Percentiles rank a stretch among this genome's conserved stretches.
Evolutionary conservation across 768 basidiomycete species (phyloP).

Genomic region (Xerocomellus dryophilus): DNA sequence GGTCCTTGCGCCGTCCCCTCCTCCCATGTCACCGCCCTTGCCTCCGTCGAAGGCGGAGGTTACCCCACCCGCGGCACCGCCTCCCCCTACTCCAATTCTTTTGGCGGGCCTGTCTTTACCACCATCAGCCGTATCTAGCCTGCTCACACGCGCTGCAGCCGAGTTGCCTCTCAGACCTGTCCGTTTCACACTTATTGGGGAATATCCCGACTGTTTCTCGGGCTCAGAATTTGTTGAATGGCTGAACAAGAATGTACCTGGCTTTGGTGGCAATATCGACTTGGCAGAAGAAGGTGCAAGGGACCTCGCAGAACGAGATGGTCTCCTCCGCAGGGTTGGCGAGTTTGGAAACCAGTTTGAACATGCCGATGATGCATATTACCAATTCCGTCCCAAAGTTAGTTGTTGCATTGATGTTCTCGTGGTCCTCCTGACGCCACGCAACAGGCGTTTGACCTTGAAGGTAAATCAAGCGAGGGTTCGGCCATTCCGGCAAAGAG

Average conservation of each 20-base stretch:
- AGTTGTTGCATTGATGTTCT: constrained; percentile 18
- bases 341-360: constrained; percentile 84
- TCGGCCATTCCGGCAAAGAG: constrained; percentile 26
- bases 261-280: constrained; percentile 74
- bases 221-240: constrained; percentile 88
- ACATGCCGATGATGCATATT: constrained; percentile 73
- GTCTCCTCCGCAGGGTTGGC: constrained; percentile 67
- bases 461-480: constrained; percentile 25
- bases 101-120: constrained; percentile 73
- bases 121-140: constrained; percentile 59
- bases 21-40: constrained; percentile 59
- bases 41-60: constrained; percentile 45
- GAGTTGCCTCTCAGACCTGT: constrained; percentile 71
- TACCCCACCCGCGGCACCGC: constrained; percentile 36
- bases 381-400: constrained; percentile 82
- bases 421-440: constrained; percentile 20
- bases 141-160: constrained; percentile 67
- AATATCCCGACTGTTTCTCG: constrained; percentile 82
- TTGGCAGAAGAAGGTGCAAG: constrained; percentile 69
- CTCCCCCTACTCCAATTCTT: constrained; percentile 54
- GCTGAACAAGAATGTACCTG: constrained; percentile 75
- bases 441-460: constrained; percentile 30
- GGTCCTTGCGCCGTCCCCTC: constrained; percentile 48
- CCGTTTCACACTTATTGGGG: constrained; percentile 75
- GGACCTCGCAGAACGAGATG: constrained; percentile 52